A percentile compares a stretch with the other conserved stretches of the same genome.
phyloP scores from a whole-genome alignment of 1,139 yeast species.

The Zygoascus sp. region DNA sequence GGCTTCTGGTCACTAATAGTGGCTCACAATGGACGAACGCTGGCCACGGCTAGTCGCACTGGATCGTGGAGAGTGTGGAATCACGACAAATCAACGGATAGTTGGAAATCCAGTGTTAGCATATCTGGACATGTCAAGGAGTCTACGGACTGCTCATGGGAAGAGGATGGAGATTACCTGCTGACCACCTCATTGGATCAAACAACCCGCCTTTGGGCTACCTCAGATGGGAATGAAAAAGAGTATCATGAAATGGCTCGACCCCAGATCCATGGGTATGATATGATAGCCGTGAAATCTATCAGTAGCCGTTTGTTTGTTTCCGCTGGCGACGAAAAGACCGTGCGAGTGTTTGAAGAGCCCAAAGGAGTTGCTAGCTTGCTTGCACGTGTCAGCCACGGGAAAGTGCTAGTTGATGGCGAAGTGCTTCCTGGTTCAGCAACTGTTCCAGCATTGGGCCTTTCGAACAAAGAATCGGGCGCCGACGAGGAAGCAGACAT shows the following conservation, averaged over 20 bases:
- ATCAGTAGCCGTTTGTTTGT: slow-evolving; percentile 62
- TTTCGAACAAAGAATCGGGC: slow-evolving; percentile 82
- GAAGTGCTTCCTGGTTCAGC: slow-evolving; percentile 67
- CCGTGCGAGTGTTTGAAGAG: slow-evolving; percentile 81
- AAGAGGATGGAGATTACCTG: slow-evolving; percentile 56
- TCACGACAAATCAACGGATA: slow-evolving; percentile 28
- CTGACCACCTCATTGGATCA: slow-evolving; percentile 84
- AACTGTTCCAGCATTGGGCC: slow-evolving; percentile 85
- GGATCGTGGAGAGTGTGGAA: slow-evolving; percentile 88
- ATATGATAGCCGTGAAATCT: slow-evolving; percentile 79
- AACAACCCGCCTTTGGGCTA: slow-evolving; percentile 77
- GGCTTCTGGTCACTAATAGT: slow-evolving; percentile 93
- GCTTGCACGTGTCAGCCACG: slow-evolving; percentile 52
- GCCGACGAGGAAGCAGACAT: slow-evolving; percentile 42
- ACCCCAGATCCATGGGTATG: slow-evolving; percentile 98
- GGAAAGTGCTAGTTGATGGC: slow-evolving; percentile 24
- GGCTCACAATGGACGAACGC: slow-evolving; percentile 46
- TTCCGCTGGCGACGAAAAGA: slow-evolving; percentile 96
- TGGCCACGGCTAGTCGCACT: slow-evolving; percentile 70
- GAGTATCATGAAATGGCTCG: slow-evolving; percentile 74
- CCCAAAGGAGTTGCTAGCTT: slow-evolving; percentile 74
- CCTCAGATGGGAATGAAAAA: slow-evolving; percentile 42
- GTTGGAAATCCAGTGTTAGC: slow-evolving; percentile 57
- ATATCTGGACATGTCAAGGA: slow-evolving; percentile 73
- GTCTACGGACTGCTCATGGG: slow-evolving; percentile 80